phyloP scores from a whole-genome alignment of 306 rosid species.

The Gastrolobium villosum region DNA sequence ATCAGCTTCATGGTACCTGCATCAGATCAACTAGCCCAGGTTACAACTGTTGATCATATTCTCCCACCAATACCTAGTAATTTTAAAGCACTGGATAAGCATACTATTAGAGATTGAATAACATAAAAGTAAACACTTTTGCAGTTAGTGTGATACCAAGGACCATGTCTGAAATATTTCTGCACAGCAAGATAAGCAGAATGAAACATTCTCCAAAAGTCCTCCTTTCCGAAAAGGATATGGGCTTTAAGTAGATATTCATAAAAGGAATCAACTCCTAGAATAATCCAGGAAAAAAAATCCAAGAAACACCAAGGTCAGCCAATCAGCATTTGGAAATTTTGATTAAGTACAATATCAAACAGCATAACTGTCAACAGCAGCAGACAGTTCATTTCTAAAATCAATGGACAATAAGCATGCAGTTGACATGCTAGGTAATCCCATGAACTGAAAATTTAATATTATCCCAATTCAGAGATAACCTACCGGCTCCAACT shows the following conservation, averaged over 20 bases:
- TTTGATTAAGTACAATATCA: conserved; percentile 12
- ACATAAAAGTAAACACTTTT: conserved; percentile 27
- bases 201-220: conserved; percentile 65
- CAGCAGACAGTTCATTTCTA: conserved; percentile 24
- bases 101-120: conserved; percentile 27
- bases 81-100: conserved; percentile 18
- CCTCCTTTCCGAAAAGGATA: conserved; percentile 71
- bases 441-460: conserved; percentile 20
- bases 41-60: conserved; percentile 44
- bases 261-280: conserved; percentile 99
- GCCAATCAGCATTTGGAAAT: conserved; percentile 34
- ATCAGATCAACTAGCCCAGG: conserved; percentile 48
- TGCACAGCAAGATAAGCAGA: conserved; percentile 64
- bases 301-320: conserved; percentile 54
- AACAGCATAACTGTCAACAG: conserved; percentile 23
- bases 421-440: conserved; percentile 29
- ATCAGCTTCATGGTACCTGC: conserved; percentile 98
- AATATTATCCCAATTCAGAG: conserved; percentile 28
- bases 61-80: conserved; percentile 15
- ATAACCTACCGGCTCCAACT: conserved; percentile 90
- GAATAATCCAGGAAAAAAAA: conserved; percentile 51
- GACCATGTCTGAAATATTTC: conserved; percentile 85
- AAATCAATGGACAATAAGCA: conserved; percentile 38
- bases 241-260: conserved; percentile 95
- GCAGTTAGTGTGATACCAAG: conserved; percentile 71